Conservation (phyloP, 73 alveolate genomes). For the Diophrys appendiculata region DNA sequence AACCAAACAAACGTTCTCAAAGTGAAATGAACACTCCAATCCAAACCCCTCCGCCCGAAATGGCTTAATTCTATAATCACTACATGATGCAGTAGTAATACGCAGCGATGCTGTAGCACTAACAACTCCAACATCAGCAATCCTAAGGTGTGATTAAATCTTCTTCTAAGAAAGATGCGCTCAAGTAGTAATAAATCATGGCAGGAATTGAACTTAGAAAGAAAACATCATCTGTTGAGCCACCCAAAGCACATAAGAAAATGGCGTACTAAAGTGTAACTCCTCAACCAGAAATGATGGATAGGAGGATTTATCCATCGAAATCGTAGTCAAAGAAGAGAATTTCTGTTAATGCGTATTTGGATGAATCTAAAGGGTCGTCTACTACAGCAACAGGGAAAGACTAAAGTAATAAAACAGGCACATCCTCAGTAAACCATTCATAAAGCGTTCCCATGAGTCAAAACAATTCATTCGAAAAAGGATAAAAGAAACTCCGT, state of each 20-base stretch:
- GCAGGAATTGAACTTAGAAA: background rate
- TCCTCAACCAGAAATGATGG: background rate
- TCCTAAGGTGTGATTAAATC: background rate
- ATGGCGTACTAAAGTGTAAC: background rate
- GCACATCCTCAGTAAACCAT: too few species aligned
- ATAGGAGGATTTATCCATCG: background rate
- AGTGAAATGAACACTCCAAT: background rate
- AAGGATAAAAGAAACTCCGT: background rate
- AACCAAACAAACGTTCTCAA: background rate
- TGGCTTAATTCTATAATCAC: background rate
- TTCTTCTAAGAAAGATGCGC: background rate
- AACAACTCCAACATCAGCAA: background rate
- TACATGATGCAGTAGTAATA: background rate
- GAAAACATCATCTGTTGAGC: background rate
- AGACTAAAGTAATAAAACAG: background rate
- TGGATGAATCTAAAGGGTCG: background rate
- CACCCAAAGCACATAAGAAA: background rate
- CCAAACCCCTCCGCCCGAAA: slow-evolving; percentile 2
- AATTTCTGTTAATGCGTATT: background rate
- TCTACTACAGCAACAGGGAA: too few species aligned
- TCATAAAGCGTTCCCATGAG: background rate
- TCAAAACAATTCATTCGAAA: background rate
- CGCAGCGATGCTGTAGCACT: background rate
- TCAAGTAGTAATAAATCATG: background rate
- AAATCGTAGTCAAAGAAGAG: background rate